Conservation (phyloP, 2,329 filamentous ascomycete genomes). For the Coniochaeta hoffmannii region DNA sequence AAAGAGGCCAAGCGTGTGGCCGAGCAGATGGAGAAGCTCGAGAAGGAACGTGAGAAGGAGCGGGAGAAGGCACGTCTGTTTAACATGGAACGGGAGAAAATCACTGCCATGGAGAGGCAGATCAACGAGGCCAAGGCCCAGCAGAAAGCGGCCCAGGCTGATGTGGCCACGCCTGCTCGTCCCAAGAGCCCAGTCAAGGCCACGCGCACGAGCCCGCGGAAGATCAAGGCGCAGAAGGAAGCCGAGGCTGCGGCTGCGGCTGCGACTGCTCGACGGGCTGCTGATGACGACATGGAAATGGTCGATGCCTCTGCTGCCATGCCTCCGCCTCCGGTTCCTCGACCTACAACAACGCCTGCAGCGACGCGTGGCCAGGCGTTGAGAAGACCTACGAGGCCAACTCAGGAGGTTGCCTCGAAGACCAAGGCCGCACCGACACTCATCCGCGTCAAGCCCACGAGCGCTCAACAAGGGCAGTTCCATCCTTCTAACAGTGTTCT, state of each 20-base stretch:
- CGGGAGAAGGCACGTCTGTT: slow-evolving; percentile 58
- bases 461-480: slow-evolving; percentile 52
- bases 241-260: slow-evolving; percentile 21
- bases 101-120: slow-evolving; percentile 45
- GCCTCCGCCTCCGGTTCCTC: slow-evolving; percentile 34
- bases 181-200: slow-evolving; percentile 35
- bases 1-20: slow-evolving; percentile 56
- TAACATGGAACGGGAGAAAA: slow-evolving; percentile 49
- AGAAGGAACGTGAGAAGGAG: slow-evolving; percentile 63
- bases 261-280: slow-evolving; percentile 20
- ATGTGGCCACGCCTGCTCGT: slow-evolving; percentile 20
- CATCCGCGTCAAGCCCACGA: slow-evolving; percentile 61
- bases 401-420: slow-evolving; percentile 51
- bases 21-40: slow-evolving; percentile 54
- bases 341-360: slow-evolving; percentile 29
- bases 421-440: slow-evolving; percentile 62
- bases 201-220: slow-evolving; percentile 45
- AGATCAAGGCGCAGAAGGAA: slow-evolving; percentile 27
- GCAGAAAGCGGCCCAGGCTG: slow-evolving; percentile 8
- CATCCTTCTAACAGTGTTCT: slow-evolving; percentile 51
- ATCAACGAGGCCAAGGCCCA: slow-evolving; percentile 20
- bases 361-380: slow-evolving; percentile 40
- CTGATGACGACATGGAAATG: slow-evolving; percentile 46
- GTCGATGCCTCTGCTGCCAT: slow-evolving; percentile 44
- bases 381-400: slow-evolving; percentile 55